Conservation (phyloP, 345 rosid species). For the Barbarea vulgaris region DNA sequence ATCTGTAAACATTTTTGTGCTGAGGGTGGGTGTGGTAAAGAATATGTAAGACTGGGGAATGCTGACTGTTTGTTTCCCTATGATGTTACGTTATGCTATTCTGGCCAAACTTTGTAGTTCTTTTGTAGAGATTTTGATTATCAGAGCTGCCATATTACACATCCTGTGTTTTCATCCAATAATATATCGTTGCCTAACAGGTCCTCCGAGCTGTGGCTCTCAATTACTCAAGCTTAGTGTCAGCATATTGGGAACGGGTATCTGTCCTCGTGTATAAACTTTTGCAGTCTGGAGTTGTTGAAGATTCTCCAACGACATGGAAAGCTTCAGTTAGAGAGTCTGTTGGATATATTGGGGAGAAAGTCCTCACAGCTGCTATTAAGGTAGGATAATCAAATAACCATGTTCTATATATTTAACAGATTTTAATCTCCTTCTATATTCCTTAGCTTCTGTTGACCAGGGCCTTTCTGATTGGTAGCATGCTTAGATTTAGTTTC, state of each 20-base stretch:
- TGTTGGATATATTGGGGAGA: conserved; percentile 65
- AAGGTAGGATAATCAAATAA: conserved; percentile 53
- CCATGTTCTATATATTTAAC: conserved; percentile 3
- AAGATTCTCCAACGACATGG: conserved; percentile 53
- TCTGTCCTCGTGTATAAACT: conserved; percentile 55
- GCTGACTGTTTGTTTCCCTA: conserved; percentile 19
- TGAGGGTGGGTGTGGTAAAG: conserved; percentile 9
- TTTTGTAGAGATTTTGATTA: conserved; percentile 11
- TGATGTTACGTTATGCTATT: background rate
- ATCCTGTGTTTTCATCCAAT: conserved; percentile 22
- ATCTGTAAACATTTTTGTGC: conserved; percentile 18
- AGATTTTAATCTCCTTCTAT: background rate
- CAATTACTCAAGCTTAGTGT: conserved; percentile 68
- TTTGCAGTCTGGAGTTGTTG: conserved; percentile 49
- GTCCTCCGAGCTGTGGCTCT: conserved; percentile 82
- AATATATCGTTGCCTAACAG: conserved; percentile 47
- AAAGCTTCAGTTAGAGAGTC: conserved; percentile 55
- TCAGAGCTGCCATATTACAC: conserved; percentile 17
- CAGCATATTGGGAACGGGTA: conserved; percentile 65
- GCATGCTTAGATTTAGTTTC: conserved; percentile 18
- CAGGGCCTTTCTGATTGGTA: conserved; percentile 18
- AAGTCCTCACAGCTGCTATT: conserved; percentile 67
- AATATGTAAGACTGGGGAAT: background rate
- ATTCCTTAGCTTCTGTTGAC: conserved; percentile 18
- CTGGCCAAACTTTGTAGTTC: background rate